Conservation (phyloP, 179 eudicot genomes). For the Beta lomatogona region DNA sequence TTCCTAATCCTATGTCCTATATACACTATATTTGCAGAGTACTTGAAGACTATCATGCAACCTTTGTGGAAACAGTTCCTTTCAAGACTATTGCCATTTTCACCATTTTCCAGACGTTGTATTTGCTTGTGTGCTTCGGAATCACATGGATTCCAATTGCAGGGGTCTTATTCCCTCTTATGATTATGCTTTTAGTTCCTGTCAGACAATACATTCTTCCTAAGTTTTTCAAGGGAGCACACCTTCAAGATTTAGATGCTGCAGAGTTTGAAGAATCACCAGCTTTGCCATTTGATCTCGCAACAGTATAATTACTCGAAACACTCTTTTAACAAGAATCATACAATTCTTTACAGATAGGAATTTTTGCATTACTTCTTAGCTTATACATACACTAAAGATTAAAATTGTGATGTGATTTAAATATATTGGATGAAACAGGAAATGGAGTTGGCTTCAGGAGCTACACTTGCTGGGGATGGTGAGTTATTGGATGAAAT, state of each 20-base stretch:
- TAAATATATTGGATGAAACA: constrained; percentile 26
- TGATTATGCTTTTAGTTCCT: constrained; percentile 92
- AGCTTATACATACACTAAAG: not conserved
- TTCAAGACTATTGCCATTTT: constrained; percentile 77
- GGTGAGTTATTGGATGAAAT: constrained; percentile 76
- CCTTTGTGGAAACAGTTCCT: constrained; percentile 92
- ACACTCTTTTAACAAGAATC: not conserved
- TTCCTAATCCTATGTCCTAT: constrained; percentile 12
- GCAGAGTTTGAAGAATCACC: constrained; percentile 90
- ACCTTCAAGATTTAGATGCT: constrained; percentile 90
- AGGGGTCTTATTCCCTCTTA: constrained; percentile 80
- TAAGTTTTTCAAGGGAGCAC: constrained; percentile 83
- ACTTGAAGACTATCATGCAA: constrained; percentile 86
- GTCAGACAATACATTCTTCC: constrained; percentile 86
- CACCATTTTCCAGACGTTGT: constrained; percentile 77
- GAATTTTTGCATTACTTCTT: not conserved
- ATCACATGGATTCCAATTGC: constrained; percentile 96
- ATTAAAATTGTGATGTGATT: not conserved
- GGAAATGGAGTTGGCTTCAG: constrained; percentile 65
- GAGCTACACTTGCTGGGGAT: constrained; percentile 53
- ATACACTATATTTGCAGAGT: constrained; percentile 48
- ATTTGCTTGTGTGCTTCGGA: constrained; percentile 79
- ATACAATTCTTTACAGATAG: not conserved
- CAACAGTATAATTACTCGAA: constrained; percentile 38
- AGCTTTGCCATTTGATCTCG: constrained; percentile 68